Evolutionary conservation across 2,329 filamentous ascomycete genomes (phyloP).

Genomic region (Aspergillus melleus): DNA sequence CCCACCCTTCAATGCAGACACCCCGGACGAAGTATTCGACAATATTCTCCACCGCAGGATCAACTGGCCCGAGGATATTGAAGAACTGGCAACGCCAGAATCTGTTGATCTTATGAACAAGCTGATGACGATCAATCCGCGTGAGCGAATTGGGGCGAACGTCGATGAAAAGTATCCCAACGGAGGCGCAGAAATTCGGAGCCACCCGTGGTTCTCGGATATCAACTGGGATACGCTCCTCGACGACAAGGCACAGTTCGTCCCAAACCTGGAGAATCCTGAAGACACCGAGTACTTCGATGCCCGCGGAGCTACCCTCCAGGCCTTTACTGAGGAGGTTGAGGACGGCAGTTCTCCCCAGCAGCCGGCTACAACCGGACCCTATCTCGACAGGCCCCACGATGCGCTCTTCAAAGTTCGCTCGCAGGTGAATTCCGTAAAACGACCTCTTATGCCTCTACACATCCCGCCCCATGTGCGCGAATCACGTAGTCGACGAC

Average conservation of each 20-base stretch:
- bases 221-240: slow-evolving; percentile 87
- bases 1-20: slow-evolving; percentile 87
- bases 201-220: slow-evolving; percentile 82
- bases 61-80: slow-evolving; percentile 84
- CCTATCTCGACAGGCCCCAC: slow-evolving; percentile 87
- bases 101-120: slow-evolving; percentile 94
- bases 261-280: slow-evolving; percentile 86
- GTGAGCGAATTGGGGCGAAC: slow-evolving; percentile 81
- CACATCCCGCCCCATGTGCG: slow-evolving; percentile 96
- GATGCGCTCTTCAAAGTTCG: slow-evolving; percentile 89
- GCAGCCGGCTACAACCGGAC: slow-evolving; percentile 65
- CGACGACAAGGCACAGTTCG: slow-evolving; percentile 95
- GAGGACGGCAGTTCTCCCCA: slow-evolving; percentile 83
- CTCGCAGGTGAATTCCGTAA: slow-evolving; percentile 81
- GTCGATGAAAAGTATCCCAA: slow-evolving; percentile 76
- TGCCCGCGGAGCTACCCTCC: slow-evolving; percentile 81
- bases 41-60: slow-evolving; percentile 91
- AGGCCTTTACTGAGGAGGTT: slow-evolving; percentile 90
- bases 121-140: slow-evolving; percentile 80
- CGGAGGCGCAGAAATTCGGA: slow-evolving; percentile 88
- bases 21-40: slow-evolving; percentile 92
- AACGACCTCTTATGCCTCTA: slow-evolving; percentile 88
- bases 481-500: slow-evolving; percentile 79
- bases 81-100: slow-evolving; percentile 77
- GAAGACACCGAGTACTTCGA: slow-evolving; percentile 99